Evolutionary conservation across 352 stramenopile species (phyloP).

Genomic region (Pythium oligandrum): DNA sequence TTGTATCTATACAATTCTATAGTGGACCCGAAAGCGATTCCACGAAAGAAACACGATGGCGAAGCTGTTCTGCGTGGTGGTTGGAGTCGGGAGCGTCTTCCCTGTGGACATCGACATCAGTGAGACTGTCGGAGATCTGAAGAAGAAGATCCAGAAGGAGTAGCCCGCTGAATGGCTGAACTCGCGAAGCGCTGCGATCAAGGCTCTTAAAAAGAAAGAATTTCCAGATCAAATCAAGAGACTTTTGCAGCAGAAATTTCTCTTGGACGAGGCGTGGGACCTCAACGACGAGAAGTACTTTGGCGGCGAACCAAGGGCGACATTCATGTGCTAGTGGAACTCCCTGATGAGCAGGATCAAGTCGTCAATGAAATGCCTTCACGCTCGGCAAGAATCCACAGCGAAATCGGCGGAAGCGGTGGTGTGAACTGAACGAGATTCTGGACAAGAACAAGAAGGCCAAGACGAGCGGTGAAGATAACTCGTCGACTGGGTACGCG

Average conservation of each 20-base stretch:
- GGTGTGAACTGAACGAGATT: too few relatives aligned
- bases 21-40: too few relatives aligned
- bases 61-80: conserved; percentile 13
- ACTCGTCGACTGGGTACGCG: too few relatives aligned
- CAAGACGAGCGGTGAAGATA: too few relatives aligned
- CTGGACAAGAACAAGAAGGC: too few relatives aligned
- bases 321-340: conserved; percentile 18
- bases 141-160: conserved; percentile 21
- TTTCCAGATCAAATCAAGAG: conserved; percentile 9
- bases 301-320: conserved; percentile 5
- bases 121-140: conserved; percentile 14
- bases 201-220: conserved; percentile 8
- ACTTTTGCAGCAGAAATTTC: conserved; percentile 8
- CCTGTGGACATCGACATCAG: conserved; percentile 10
- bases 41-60: too few relatives aligned
- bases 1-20: too few relatives aligned
- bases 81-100: conserved; percentile 16
- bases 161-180: conserved; percentile 15
- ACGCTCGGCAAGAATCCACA: too few relatives aligned
- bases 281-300: conserved; percentile 17
- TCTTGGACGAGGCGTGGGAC: conserved; percentile 7
- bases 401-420: too few relatives aligned
- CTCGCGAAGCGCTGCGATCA: conserved; percentile 8
- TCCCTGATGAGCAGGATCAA: background rate
- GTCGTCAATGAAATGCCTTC: too few relatives aligned